Evolutionary conservation across 768 basidiomycete genomes (phyloP).

Genomic region (Lactarius trivialis): DNA sequence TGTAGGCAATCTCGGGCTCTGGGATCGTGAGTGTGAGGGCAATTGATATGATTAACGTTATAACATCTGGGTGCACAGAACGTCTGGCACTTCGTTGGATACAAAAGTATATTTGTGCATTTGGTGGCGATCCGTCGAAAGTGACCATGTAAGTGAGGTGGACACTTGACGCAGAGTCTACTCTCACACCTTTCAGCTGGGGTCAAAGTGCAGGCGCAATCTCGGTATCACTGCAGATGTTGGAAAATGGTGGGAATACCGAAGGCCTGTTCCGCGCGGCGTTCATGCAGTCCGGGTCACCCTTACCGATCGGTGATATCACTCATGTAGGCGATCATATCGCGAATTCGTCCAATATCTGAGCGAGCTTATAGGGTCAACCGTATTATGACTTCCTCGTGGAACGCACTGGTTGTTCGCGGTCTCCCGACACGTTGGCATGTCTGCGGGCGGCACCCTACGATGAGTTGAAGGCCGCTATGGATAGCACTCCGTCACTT

Average conservation of each 20-base stretch:
- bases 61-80: slow-evolving; percentile 32
- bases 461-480: slow-evolving; percentile 27
- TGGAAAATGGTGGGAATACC: slow-evolving; percentile 34
- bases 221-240: slow-evolving; percentile 37
- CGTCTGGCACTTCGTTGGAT: slow-evolving; percentile 57
- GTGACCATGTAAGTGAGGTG: slow-evolving; percentile 43
- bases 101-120: slow-evolving; percentile 53
- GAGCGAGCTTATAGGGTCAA: slow-evolving; percentile 25
- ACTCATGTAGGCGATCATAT: slow-evolving; percentile 31
- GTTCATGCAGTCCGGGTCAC: slow-evolving; percentile 40
- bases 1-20: slow-evolving; percentile 55
- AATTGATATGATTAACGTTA: not conserved
- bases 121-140: slow-evolving; percentile 57
- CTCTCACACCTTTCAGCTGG: slow-evolving; percentile 29
- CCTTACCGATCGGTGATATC: slow-evolving; percentile 28
- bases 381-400: slow-evolving; percentile 38
- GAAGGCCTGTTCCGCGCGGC: slow-evolving; percentile 36
- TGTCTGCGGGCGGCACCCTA: slow-evolving; percentile 39
- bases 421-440: slow-evolving; percentile 32
- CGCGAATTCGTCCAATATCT: not conserved
- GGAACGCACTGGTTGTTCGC: slow-evolving; percentile 32
- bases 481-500: slow-evolving; percentile 29
- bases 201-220: slow-evolving; percentile 52
- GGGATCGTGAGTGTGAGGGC: slow-evolving; percentile 43
- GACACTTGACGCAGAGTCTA: not conserved